Conservation (phyloP, 140 eudicot genomes). For the Erigeron philadelphicus region DNA sequence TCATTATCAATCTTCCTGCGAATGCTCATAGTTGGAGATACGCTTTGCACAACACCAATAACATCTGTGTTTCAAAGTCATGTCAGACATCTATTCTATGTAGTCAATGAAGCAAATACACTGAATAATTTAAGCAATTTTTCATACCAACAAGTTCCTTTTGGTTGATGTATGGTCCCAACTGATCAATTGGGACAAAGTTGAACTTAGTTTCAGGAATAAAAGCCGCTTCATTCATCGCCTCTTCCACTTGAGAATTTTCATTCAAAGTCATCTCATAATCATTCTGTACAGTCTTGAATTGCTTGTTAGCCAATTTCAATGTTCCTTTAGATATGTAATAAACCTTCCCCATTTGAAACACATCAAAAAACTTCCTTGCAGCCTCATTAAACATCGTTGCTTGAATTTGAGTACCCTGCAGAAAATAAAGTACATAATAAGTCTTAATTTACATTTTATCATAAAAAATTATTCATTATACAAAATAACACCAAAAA, state of each 20-base stretch:
- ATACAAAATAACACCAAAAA: not conserved
- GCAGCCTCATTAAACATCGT: conserved; percentile 93
- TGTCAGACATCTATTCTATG: not conserved
- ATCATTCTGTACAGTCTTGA: conserved; percentile 78
- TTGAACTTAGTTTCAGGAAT: conserved; percentile 73
- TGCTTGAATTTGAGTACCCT: conserved; percentile 99
- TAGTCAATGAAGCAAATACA: not conserved
- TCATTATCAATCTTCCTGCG: conserved; percentile 73
- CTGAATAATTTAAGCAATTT: not conserved
- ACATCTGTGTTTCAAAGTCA: conserved; percentile 47
- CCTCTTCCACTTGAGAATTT: conserved; percentile 72
- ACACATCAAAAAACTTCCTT: conserved; percentile 66
- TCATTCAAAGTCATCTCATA: conserved; percentile 94
- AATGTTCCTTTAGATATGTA: conserved; percentile 81
- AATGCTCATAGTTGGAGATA: conserved; percentile 83
- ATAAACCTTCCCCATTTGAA: conserved; percentile 81
- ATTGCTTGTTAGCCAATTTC: conserved; percentile 88
- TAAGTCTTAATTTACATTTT: not conserved
- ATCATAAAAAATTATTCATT: not conserved
- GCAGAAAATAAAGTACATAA: not conserved
- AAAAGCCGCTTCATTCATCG: conserved; percentile 56
- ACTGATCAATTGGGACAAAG: conserved; percentile 80
- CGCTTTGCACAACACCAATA: conserved; percentile 88
- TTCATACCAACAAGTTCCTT: conserved; percentile 71
- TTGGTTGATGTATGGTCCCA: conserved; percentile 75